Evolutionary conservation across 129 eudicot species (phyloP).

Genomic region (Flaveria bidentis): DNA sequence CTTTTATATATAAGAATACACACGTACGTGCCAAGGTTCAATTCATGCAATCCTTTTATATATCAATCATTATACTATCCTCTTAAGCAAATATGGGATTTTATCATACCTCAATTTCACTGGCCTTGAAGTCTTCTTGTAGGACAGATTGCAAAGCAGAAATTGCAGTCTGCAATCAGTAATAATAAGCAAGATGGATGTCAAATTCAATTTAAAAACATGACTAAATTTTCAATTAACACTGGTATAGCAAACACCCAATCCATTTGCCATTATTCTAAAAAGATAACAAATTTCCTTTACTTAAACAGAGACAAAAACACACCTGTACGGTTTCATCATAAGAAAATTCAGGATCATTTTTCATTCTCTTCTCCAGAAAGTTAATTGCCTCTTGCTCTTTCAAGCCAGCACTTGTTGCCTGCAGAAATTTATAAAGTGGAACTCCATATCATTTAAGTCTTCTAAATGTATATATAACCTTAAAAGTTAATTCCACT

Average conservation of each 20-base stretch:
- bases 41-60: background rate
- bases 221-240: background rate
- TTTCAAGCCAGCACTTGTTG: constrained; percentile 97
- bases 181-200: constrained; percentile 16
- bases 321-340: constrained; percentile 93
- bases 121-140: constrained; percentile 98
- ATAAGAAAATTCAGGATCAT: constrained; percentile 86
- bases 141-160: constrained; percentile 95
- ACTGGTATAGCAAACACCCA: background rate
- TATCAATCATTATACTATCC: too few species aligned
- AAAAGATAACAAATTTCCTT: background rate
- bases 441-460: constrained; percentile 16
- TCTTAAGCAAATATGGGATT: background rate
- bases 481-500: background rate
- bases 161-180: constrained; percentile 74
- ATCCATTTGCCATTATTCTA: background rate
- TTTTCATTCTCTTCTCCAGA: constrained; percentile 97
- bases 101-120: constrained; percentile 83
- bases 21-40: background rate
- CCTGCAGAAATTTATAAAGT: constrained; percentile 43
- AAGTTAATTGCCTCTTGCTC: constrained; percentile 98
- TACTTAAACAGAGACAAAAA: constrained; percentile 9
- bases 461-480: background rate
- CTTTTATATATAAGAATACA: background rate
- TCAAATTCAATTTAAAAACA: background rate